Base-by-base conservation (phyloP, 257 asterid genomes). In the Solanum rostratum region DNA sequence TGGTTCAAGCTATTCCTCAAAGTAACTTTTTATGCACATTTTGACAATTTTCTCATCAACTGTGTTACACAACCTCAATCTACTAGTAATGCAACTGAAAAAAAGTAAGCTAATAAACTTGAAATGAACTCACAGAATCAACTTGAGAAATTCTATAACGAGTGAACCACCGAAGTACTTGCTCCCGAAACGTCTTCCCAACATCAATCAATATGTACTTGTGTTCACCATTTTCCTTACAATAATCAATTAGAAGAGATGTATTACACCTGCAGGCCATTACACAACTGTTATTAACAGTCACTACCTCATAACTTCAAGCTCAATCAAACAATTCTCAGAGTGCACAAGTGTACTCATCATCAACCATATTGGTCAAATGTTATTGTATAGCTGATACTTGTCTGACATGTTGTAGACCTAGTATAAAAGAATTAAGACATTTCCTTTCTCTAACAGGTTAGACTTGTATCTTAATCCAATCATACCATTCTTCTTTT, bases 151-250 rank as follows among this genome's bases (percentile, higher is more conserved):
- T 93, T 85, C 87, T 94, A 89, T 94, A 85, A 66, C 81, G 85
- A 79, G 98, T 92, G 92, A 97, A 97, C 99, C 99, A 97, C 59
- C 98, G 91, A 83, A 97, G 93, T 13, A 95, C 99, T 93, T 95
- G 98, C 88, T 97, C 99, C 91, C 99, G 84, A 85, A 97, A 97
- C 3, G 99, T 93, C 93, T 96, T 96, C 84, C 98, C 99, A 79
- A 91, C 98, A 87, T 96, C 99, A 69, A 96, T 93, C 93, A 95
- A 84, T 86, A 97, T 93, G 85, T 95, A 95, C 68, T 93, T 97
- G 89, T 93, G 99, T 16, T 87, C 91, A 53, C 91, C 89, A 68
- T 85, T 93, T 54, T 83, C 71, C 83, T 80, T 88, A 82, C 80
- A 92, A 88, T 95, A 97, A 89, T 97, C 98, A 80, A 97, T 90